A percentile compares a stretch with the other conserved stretches of the same genome.
These are phyloP conservation scores for Heliosperma pusillum DNA, from an alignment of 148 eudicot species.

Conservation along the genomic window DNA sequence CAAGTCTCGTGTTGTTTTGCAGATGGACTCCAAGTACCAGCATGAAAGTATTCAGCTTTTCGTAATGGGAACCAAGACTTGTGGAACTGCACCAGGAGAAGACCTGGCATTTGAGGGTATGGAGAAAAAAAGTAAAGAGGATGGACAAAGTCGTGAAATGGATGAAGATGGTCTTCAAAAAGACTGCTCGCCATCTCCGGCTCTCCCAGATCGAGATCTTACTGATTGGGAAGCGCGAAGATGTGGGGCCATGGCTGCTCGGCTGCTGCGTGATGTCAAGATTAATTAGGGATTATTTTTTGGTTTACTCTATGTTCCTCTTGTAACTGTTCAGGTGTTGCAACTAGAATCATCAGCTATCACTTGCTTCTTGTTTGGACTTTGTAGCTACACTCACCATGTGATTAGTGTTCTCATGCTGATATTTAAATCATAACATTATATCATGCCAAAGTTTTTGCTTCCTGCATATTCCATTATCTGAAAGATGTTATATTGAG, in stretches of 20 bases:
- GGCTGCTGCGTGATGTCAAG: conserved; percentile 78
- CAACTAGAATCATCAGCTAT: not conserved
- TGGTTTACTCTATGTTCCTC: not conserved
- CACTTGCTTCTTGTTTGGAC: too few species aligned
- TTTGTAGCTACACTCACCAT: too few species aligned
- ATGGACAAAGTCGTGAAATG: conserved; percentile 25
- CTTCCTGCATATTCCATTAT: too few species aligned
- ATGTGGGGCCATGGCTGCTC: conserved; percentile 91
- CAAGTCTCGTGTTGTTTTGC: conserved; percentile 8
- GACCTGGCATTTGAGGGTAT: conserved; percentile 31
- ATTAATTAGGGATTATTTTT: conserved; percentile 24
- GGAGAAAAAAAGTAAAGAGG: conserved; percentile 25
- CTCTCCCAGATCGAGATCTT: conserved; percentile 34
- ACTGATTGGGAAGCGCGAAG: conserved; percentile 89
- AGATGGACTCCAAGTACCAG: conserved; percentile 82
- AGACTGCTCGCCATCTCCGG: conserved; percentile 12
- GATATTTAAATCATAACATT: too few species aligned
- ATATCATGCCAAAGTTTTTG: too few species aligned
- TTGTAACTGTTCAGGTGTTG: not conserved
- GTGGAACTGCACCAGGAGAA: conserved; percentile 23
- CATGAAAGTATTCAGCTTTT: conserved; percentile 87
- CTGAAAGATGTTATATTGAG: too few species aligned
- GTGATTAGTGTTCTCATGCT: too few species aligned
- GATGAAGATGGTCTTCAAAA: conserved; percentile 23
- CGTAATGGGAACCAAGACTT: conserved; percentile 59